A percentile compares a stretch with the other conserved stretches of the same genome.
Evolutionary conservation across 441 rosid species (phyloP).

Genomic region (Populus hybrid): DNA sequence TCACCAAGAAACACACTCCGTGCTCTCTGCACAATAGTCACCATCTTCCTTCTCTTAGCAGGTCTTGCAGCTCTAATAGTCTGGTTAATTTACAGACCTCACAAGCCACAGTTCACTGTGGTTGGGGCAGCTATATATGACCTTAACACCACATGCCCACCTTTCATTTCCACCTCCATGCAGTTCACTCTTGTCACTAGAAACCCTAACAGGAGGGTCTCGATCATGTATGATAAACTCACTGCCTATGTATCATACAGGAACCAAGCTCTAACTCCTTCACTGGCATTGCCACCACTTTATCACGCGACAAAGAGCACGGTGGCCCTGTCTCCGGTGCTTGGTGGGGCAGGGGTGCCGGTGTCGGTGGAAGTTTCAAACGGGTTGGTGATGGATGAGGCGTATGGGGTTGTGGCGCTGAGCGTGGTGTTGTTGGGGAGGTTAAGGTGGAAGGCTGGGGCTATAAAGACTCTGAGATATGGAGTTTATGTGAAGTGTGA

Average conservation of each 20-base stretch:
- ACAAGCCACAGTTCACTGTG: slow-evolving; percentile 65
- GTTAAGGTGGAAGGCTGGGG: slow-evolving; percentile 83
- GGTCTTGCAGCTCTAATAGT: slow-evolving; percentile 48
- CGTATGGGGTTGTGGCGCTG: slow-evolving; percentile 67
- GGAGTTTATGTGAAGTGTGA: slow-evolving; percentile 74
- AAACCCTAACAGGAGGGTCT: slow-evolving; percentile 65
- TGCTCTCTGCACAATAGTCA: slow-evolving; percentile 29
- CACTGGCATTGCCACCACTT: slow-evolving; percentile 53
- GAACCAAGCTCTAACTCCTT: slow-evolving; percentile 63
- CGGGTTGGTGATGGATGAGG: slow-evolving; percentile 66
- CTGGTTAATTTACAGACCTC: slow-evolving; percentile 75
- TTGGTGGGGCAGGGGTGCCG: slow-evolving; percentile 53
- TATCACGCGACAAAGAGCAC: slow-evolving; percentile 45
- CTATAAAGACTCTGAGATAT: slow-evolving; percentile 51
- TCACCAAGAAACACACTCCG: slow-evolving; percentile 16
- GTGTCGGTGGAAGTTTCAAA: slow-evolving; percentile 58
- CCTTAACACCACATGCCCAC: slow-evolving; percentile 55
- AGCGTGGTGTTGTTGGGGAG: slow-evolving; percentile 63
- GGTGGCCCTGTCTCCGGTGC: slow-evolving; percentile 63
- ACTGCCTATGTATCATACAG: slow-evolving; percentile 54
- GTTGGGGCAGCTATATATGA: slow-evolving; percentile 60
- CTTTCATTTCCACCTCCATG: slow-evolving; percentile 63
- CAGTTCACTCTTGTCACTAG: slow-evolving; percentile 69
- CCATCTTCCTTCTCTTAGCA: slow-evolving; percentile 54
- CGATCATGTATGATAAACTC: slow-evolving; percentile 51